Base-by-base conservation (phyloP, 2,329 filamentous ascomycete genomes). In the Verticillium alfalfae region DNA sequence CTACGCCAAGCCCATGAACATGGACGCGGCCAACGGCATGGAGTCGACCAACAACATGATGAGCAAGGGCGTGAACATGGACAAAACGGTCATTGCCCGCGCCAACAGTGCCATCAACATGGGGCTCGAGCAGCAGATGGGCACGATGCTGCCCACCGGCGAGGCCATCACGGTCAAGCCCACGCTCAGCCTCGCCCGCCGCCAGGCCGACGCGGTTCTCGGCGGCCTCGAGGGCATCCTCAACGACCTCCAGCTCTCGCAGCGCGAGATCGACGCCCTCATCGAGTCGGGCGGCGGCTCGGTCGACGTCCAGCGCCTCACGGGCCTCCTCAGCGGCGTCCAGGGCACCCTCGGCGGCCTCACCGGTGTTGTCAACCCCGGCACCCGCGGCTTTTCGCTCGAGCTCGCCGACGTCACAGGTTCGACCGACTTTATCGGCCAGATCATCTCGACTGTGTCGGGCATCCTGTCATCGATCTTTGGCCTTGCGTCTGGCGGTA, bases 191-290 rank as follows among this genome's bases (percentile, higher is more conserved):
- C 52, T 60, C 12, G 58, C 22, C 49, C 57, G 18, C 34, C 49
- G 57, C 31, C 8, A 59, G 15, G 52, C 60, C 15, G 37, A 57
- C 9, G 2, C 55, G 15, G 34, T 63, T 3, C 31, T 60, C 5
- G 58, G 58, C 34, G 59, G 60, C 4, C 4, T 65, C 9, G 60
- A 65, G 56, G 52, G 49, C 57, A 34, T 65, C 15, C 56, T 62
- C 15, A 41, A 31, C 54, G 16, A 36, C 22, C 3, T 63, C 3
- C 38, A 13, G 9, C 6, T 15, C 36, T 54, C 49, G 38, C 1
- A 39, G 31, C 3, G 37, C 7, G 4, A 57, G 15, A 16, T 56
- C 10, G 49, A 59, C 6, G 34, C 22, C 15, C 39, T 52, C 22
- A n/a, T 38, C 34, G 6, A 18, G 36, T 3, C 39, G 12, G 34